Percentiles rank a stretch among this genome's conserved stretches.
phyloP scores from a whole-genome alignment of 2,329 filamentous ascomycete genomes.

The Verticillium isaacii region DNA sequence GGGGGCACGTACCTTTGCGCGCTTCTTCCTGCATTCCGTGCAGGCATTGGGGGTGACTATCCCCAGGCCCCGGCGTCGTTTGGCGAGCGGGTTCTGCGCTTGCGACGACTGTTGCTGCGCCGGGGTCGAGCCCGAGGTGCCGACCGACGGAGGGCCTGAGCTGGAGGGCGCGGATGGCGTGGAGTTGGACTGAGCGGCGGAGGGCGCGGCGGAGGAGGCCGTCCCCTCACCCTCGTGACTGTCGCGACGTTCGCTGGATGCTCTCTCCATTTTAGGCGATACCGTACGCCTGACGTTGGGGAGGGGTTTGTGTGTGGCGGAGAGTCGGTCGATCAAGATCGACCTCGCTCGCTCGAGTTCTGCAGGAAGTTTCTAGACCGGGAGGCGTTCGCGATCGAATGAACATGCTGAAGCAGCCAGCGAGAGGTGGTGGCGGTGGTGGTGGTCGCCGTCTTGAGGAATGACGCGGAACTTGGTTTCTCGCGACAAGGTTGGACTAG shows the following conservation, averaged over 20 bases:
- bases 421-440: background rate
- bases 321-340: background rate
- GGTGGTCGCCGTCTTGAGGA: background rate
- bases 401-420: background rate
- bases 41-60: constrained; percentile 57
- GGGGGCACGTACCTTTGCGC: constrained; percentile 44
- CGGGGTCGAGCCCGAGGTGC: constrained; percentile 1
- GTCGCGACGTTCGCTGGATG: constrained; percentile 7
- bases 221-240: constrained; percentile 1
- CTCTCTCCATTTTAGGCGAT: constrained; percentile 13
- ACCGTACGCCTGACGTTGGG: constrained; percentile 12
- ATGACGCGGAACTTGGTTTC: background rate
- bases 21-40: constrained; percentile 58
- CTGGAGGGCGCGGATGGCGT: constrained; percentile 3
- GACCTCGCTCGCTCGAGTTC: background rate
- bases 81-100: constrained; percentile 31
- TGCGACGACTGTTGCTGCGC: constrained; percentile 4
- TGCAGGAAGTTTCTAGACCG: background rate
- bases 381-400: background rate
- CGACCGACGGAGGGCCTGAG: background rate
- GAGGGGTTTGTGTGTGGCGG: background rate
- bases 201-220: constrained; percentile 9
- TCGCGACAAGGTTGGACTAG: background rate
- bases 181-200: constrained; percentile 1
- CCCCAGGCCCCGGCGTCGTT: constrained; percentile 49